Evolutionary conservation across 2,329 filamentous ascomycete species (phyloP).

Genomic region (Penicillium aurantiogriseum): DNA sequence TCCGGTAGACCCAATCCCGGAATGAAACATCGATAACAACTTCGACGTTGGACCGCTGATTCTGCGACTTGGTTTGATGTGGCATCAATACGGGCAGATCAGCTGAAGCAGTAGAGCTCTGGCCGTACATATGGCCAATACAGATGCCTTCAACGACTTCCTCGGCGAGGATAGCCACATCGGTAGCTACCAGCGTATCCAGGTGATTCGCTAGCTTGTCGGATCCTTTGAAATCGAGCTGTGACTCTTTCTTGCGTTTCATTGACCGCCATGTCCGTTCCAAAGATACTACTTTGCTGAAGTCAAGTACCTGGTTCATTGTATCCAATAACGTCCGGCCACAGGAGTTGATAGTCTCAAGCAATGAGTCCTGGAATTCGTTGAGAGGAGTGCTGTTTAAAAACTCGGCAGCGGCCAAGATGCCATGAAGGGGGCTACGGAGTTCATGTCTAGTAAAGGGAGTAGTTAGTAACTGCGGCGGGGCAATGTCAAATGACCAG

Average conservation of each 20-base stretch:
- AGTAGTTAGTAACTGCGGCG: neutral
- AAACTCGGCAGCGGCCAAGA: constrained; percentile 44
- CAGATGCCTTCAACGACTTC: constrained; percentile 57
- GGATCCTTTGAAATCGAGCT: constrained; percentile 28
- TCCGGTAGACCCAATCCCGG: constrained; percentile 53
- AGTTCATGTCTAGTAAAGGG: constrained; percentile 37
- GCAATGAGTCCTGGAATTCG: constrained; percentile 41
- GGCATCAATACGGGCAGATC: constrained; percentile 27
- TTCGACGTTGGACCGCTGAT: constrained; percentile 36
- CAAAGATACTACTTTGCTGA: constrained; percentile 52
- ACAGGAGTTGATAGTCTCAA: constrained; percentile 44
- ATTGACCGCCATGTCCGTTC: constrained; percentile 38
- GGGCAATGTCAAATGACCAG: neutral
- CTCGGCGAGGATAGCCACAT: constrained; percentile 50
- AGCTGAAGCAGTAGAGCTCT: constrained; percentile 27
- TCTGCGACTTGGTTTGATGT: constrained; percentile 8
- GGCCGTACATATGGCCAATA: constrained; percentile 47
- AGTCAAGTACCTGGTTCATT: constrained; percentile 48
- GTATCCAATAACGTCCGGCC: constrained; percentile 45
- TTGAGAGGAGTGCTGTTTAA: constrained; percentile 39
- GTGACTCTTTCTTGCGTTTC: constrained; percentile 28
- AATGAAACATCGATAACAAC: constrained; percentile 55
- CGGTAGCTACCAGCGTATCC: constrained; percentile 37
- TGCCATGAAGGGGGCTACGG: constrained; percentile 45
- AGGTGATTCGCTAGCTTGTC: constrained; percentile 35